These are phyloP conservation scores for Acacia pycnantha DNA, from an alignment of 331 rosid genomes.

Conservation along the genomic window DNA sequence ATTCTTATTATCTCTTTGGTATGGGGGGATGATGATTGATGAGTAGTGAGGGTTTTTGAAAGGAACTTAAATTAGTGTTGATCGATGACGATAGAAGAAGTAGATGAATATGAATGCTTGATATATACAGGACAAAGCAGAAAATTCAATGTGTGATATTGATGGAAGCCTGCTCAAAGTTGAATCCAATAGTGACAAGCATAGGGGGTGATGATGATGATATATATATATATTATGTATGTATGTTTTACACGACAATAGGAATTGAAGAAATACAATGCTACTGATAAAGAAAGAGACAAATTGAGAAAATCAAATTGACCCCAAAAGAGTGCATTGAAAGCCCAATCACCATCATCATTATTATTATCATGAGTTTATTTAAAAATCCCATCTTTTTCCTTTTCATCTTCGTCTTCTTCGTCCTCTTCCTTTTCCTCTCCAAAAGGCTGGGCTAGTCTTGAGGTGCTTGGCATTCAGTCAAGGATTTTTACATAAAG, in stretches of 20 bases:
- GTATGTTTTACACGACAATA: slow-evolving; percentile 1
- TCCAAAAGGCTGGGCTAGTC: slow-evolving; percentile 19
- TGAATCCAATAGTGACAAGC: slow-evolving; percentile 37
- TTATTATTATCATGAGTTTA: slow-evolving; percentile 17
- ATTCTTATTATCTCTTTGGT: background rate
- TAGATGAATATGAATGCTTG: slow-evolving; percentile 10
- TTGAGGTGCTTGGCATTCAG: slow-evolving; percentile 41
- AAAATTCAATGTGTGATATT: slow-evolving; percentile 39
- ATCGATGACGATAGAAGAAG: background rate
- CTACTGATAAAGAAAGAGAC: slow-evolving; percentile 35
- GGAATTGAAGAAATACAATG: background rate
- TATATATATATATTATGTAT: background rate
- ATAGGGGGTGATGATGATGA: slow-evolving; percentile 19
- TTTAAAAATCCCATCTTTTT: slow-evolving; percentile 20
- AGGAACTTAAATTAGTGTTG: background rate
- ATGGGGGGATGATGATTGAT: background rate
- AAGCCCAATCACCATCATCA: slow-evolving; percentile 32
- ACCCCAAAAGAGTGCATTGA: slow-evolving; percentile 16
- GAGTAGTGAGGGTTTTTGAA: background rate
- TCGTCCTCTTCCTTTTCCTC: background rate
- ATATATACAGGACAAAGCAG: slow-evolving; percentile 27
- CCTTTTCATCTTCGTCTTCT: slow-evolving; percentile 23
- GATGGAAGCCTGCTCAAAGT: slow-evolving; percentile 48
- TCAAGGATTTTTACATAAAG: slow-evolving; percentile 25
- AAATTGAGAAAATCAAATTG: slow-evolving; percentile 43